Percentiles rank a stretch among this genome's conserved stretches.
These are phyloP conservation scores for Trebouxia sp. DNA, from an alignment of 139 green algal species.

Conservation along the genomic window DNA sequence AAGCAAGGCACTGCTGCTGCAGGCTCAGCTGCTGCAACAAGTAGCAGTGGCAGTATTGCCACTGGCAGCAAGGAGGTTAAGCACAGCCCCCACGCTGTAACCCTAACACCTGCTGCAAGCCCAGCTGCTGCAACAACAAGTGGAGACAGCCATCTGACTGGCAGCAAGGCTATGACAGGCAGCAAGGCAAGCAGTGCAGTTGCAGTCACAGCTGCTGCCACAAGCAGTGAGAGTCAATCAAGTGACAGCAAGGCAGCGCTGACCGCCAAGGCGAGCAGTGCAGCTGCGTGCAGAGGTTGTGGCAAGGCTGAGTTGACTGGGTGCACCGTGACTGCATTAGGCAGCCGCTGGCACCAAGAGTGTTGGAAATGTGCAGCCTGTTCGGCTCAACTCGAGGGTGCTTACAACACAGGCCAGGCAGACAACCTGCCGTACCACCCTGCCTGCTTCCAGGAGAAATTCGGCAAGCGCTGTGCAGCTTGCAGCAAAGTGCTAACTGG, in stretches of 20 bases:
- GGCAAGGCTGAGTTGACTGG: neutral
- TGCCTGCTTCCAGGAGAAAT: neutral
- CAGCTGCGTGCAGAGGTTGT: neutral
- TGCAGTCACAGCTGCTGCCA: neutral
- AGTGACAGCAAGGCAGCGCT: too few relatives aligned
- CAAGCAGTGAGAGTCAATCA: neutral
- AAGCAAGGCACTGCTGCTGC: neutral
- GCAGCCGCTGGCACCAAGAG: neutral
- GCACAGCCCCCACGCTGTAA: neutral
- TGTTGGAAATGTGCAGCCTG: slow-evolving; percentile 19
- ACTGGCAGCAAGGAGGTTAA: too few relatives aligned
- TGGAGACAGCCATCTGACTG: too few relatives aligned
- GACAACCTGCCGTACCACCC: neutral
- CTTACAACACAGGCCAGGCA: neutral
- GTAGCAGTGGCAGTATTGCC: too few relatives aligned
- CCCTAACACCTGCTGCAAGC: neutral
- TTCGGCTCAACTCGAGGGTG: neutral
- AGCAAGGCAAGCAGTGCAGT: neutral
- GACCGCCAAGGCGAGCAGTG: too few relatives aligned
- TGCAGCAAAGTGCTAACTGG: neutral
- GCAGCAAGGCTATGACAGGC: neutral
- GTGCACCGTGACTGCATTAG: neutral
- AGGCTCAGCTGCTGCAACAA: too few relatives aligned
- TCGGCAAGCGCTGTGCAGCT: slow-evolving; percentile 5
- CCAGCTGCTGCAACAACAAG: too few relatives aligned